Percentiles rank a stretch among this genome's conserved stretches.
These are phyloP conservation scores for Boletus sp. DNA, from an alignment of 1,284 basidiomycete genomes.

Conservation along the genomic window DNA sequence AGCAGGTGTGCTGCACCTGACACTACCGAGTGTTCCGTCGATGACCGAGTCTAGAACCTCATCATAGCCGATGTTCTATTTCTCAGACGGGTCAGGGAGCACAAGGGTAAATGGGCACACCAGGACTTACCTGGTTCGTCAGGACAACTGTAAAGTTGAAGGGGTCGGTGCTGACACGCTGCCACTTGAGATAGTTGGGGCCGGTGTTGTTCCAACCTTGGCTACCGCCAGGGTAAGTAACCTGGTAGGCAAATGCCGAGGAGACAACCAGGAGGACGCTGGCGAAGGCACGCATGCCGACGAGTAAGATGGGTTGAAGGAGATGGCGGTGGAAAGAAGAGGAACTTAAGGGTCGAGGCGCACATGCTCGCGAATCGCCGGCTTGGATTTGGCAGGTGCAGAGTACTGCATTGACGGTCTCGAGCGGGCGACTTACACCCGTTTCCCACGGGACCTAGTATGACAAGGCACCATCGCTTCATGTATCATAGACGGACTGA, in stretches of 20 bases:
- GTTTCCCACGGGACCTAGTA: conserved; percentile 21
- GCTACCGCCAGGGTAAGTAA: conserved; percentile 49
- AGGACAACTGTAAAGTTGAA: conserved; percentile 66
- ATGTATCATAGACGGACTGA: not conserved
- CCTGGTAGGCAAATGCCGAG: conserved; percentile 56
- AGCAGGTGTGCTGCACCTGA: conserved; percentile 47
- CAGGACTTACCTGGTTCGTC: conserved; percentile 51
- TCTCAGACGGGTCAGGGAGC: conserved; percentile 1
- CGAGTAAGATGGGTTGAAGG: not conserved
- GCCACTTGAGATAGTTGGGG: conserved; percentile 59
- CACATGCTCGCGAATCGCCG: conserved; percentile 8
- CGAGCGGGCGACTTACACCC: not conserved
- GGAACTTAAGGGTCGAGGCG: not conserved
- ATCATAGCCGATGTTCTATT: conserved; percentile 28
- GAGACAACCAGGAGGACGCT: conserved; percentile 49
- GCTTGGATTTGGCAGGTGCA: too few species aligned
- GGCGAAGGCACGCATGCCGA: conserved; percentile 45
- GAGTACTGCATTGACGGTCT: too few species aligned
- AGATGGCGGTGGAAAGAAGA: not conserved
- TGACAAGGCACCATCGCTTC: not conserved
- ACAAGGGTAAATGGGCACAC: not conserved
- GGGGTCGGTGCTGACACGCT: conserved; percentile 60
- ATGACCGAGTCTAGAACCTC: conserved; percentile 51
- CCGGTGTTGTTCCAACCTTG: conserved; percentile 59
- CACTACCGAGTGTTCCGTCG: conserved; percentile 37